Evolutionary conservation across 139 green algal species (phyloP).

Genomic region (Picochlorum costavermella): DNA sequence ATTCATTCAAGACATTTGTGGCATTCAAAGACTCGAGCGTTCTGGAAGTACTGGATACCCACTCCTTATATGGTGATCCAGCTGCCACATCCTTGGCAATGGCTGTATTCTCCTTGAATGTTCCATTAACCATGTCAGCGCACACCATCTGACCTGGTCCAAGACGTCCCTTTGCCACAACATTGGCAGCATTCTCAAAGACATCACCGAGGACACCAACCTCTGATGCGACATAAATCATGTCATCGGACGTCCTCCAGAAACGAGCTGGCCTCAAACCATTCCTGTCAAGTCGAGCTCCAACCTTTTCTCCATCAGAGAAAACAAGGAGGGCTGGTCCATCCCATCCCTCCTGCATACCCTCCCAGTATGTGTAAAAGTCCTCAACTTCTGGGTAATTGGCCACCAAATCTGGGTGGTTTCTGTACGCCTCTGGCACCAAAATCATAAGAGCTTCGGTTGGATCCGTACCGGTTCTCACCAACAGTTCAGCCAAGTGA

Average conservation of each 20-base stretch:
- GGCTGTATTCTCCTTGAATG: conserved; percentile 76
- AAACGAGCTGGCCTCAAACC: conserved; percentile 93
- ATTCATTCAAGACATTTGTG: conserved; percentile 29
- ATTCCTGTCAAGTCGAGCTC: conserved; percentile 93
- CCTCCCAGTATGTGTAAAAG: conserved; percentile 96
- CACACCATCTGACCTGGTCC: conserved; percentile 94
- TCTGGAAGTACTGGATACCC: conserved; percentile 47
- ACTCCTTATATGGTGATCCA: conserved; percentile 76
- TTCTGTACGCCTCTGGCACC: conserved; percentile 89
- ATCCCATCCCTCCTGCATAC: conserved; percentile 98
- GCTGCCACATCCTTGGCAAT: conserved; percentile 71
- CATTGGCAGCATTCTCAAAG: conserved; percentile 70
- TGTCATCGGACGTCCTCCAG: conserved; percentile 91
- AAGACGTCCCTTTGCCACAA: conserved; percentile 87
- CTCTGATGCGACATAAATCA: conserved; percentile 95
- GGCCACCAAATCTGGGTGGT: conserved; percentile 72
- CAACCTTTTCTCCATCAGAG: conserved; percentile 82
- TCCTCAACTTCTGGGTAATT: conserved; percentile 87
- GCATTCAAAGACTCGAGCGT: conserved; percentile 45
- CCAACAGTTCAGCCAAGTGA: conserved; percentile 85
- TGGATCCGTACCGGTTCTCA: conserved; percentile 63
- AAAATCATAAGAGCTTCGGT: conserved; percentile 90
- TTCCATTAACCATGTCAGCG: conserved; percentile 74
- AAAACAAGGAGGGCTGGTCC: conserved; percentile 97
- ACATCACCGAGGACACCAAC: conserved; percentile 90